Conservation (phyloP, 352 stramenopile species). For the Phytophthora citricola region DNA sequence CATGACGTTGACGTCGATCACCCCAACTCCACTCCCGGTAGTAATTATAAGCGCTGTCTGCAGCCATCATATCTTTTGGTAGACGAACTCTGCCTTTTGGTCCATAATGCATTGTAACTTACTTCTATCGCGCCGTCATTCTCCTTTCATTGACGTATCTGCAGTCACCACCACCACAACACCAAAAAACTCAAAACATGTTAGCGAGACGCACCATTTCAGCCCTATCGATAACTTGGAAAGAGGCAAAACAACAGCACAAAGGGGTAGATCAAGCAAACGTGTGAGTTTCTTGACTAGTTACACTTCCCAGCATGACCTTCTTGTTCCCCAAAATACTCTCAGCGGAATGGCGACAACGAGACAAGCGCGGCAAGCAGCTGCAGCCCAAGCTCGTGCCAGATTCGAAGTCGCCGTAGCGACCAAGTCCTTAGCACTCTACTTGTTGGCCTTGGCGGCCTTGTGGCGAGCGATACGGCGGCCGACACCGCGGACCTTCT, state of each 20-base stretch:
- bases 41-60: slow-evolving; percentile 24
- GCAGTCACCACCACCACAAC: not conserved
- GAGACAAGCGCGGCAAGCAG: slow-evolving; percentile 33
- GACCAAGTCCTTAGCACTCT: slow-evolving; percentile 55
- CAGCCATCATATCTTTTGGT: slow-evolving; percentile 4
- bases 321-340: slow-evolving; percentile 56
- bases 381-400: slow-evolving; percentile 25
- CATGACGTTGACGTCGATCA: slow-evolving; percentile 15
- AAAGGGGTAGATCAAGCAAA: slow-evolving; percentile 48
- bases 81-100: slow-evolving; percentile 12
- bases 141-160: not conserved
- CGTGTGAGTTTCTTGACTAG: slow-evolving; percentile 55
- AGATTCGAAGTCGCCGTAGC: slow-evolving; percentile 32
- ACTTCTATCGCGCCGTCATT: not conserved
- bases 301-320: slow-evolving; percentile 65
- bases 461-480: slow-evolving; percentile 99
- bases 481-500: slow-evolving; percentile 98
- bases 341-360: slow-evolving; percentile 46
- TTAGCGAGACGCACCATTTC: slow-evolving; percentile 3
- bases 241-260: not conserved
- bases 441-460: slow-evolving; percentile 97
- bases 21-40: slow-evolving; percentile 9
- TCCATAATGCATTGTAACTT: slow-evolving; percentile 25
- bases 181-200: not conserved
- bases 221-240: not conserved